Conservation (phyloP, 768 basidiomycete genomes). For the Boletus reticulatus region DNA sequence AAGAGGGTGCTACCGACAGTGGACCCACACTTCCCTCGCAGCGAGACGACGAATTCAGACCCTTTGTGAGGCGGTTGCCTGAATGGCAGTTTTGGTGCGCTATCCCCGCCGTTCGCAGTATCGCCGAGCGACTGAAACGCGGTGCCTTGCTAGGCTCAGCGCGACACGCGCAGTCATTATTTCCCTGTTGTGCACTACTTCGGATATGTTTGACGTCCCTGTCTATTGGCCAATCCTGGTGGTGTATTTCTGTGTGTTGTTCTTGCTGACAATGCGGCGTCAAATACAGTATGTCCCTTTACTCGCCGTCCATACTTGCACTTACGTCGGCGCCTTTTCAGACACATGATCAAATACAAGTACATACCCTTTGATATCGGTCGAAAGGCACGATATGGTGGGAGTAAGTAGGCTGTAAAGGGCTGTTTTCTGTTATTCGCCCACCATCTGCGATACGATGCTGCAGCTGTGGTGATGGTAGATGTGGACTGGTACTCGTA, state of each 20-base stretch:
- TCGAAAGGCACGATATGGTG: conserved; percentile 85
- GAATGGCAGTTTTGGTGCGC: conserved; percentile 95
- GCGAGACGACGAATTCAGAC: conserved; percentile 94
- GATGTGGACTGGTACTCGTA: conserved; percentile 24
- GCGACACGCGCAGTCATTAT: conserved; percentile 86
- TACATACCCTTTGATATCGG: conserved; percentile 96
- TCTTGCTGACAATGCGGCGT: conserved; percentile 91
- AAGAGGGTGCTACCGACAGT: conserved; percentile 77
- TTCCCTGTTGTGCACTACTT: conserved; percentile 77
- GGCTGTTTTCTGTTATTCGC: conserved; percentile 2
- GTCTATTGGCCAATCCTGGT: conserved; percentile 99
- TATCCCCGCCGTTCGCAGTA: not conserved
- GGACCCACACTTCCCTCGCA: conserved; percentile 59
- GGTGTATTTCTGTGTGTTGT: conserved; percentile 94
- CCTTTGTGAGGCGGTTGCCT: conserved; percentile 92
- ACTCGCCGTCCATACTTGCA: not conserved
- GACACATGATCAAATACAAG: conserved; percentile 99
- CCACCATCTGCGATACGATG: conserved; percentile 9
- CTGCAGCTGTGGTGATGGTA: conserved; percentile 15
- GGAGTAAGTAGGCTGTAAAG: conserved; percentile 39
- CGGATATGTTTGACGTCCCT: conserved; percentile 88
- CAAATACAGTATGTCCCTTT: conserved; percentile 79
- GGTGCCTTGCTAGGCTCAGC: conserved; percentile 64
- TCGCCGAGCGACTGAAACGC: not conserved
- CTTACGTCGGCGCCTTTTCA: conserved; percentile 31